phyloP scores from a whole-genome alignment of 2,329 filamentous ascomycete species.

The Penicillium sp. region DNA sequence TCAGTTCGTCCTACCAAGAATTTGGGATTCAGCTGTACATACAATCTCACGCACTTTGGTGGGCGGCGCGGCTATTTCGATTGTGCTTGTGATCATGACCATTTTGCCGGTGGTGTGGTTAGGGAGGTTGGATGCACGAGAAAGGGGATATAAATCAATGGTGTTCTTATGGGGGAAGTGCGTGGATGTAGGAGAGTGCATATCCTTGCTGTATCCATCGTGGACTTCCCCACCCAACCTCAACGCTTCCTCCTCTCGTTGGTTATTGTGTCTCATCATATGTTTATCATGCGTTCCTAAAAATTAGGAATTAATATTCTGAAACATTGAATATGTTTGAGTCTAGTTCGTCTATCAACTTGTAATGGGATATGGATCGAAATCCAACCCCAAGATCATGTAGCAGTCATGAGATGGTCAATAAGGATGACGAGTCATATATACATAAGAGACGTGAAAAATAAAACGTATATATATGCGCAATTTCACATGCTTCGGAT shows the following conservation, averaged over 20 bases:
- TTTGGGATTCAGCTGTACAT: neutral
- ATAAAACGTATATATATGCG: neutral
- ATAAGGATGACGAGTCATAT: slow-evolving; percentile 1
- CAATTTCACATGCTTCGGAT: neutral
- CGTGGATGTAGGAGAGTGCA: neutral
- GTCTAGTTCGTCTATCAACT: neutral
- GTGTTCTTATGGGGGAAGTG: neutral
- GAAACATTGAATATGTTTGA: neutral
- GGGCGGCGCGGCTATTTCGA: slow-evolving; percentile 21
- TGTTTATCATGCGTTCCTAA: neutral
- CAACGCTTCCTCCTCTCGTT: too few relatives aligned
- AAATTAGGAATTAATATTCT: neutral
- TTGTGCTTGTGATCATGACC: slow-evolving; percentile 22
- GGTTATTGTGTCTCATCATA: neutral
- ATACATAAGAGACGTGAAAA: slow-evolving; percentile 2
- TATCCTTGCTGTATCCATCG: neutral
- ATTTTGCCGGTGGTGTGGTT: slow-evolving; percentile 7
- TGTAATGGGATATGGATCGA: neutral
- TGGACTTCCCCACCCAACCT: neutral
- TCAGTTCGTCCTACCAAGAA: neutral
- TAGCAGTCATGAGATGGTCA: neutral
- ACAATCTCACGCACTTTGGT: slow-evolving; percentile 24
- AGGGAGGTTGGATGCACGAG: neutral
- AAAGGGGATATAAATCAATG: neutral
- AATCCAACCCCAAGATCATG: neutral